Base-by-base conservation (phyloP, 1,284 basidiomycete genomes). In the Nidula niveotomentosa region DNA sequence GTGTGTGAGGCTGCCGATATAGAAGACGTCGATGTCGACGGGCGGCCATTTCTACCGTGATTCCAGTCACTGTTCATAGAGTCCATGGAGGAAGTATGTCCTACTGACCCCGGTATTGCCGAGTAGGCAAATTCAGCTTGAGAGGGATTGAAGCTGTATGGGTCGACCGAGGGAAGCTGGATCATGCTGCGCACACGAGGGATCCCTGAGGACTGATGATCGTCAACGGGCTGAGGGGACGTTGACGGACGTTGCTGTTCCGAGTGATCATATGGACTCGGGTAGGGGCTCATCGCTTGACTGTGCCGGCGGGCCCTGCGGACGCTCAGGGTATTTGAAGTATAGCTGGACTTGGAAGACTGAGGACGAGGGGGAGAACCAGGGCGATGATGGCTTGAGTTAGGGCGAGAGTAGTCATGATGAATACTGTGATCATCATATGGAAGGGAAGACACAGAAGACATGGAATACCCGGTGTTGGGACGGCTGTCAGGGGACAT, bases 271-370 rank as follows among this genome's bases (percentile, higher is more conserved):
- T 91, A 91, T 48, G 88, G 89, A 56, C 82, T 85, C 8, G 90
- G 90, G 68, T 92, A 92, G 9, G 90, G 90, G 60, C 85, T 88
- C 78, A 91, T 85, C 0, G 89, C 90, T 66, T 92, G 90, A 64
- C 88, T 90, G 71, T 92, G 90, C 54, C 90, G 79, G 44, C 90
- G 77, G 48, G 78, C 78, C 37, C 90, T 79, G 35, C 89, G 82
- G 35, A 91, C 79, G 68, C 87, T 86, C 46, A 89, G 69, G 10
- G 83, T 82, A 50, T 71, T 74, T 6, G 76, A 65, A 39, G 74
- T 71, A 63, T 85, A 86, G 54, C 75, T 79, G 10, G 81, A 76
- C 61, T 83, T 83, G 52, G 86, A 87, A 0, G 84, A 84, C 2
- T 79, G 77, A 1, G 87, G 87, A 5, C 86, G 81, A 17, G 82